Base-by-base conservation (phyloP, 305 asterid genomes). In the Plantago coronopus region DNA sequence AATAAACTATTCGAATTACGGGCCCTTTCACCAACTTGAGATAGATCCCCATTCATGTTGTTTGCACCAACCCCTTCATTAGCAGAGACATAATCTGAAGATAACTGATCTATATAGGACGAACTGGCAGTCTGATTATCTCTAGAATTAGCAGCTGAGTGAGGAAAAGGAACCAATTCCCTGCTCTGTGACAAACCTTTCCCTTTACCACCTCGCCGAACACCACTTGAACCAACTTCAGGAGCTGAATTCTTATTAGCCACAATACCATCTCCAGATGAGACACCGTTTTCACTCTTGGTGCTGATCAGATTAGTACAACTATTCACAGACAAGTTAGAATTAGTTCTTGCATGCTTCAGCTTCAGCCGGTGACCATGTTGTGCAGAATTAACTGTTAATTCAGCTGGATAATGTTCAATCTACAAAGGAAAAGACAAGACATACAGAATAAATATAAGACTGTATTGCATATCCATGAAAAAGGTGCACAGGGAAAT, bases 351-450 rank as follows among this genome's bases (percentile, higher is more conserved):
- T n/a, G 77, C 72, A 62, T 62, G 55, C 69, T 71, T 81, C 65
- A 76, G 63, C 79, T 81, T 83, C 75, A 61, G 67, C 61, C 64
- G 62, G 71, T 59, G 65, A 58, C 64, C 56, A 60, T 68, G 76
- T 68, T 79, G 81, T 22, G 80, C 77, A 74, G 85, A 66, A 65
- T 66, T 76, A 62, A 76, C 82, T 76, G 70, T 74, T 48, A 77
- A 69, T 78, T 79, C 89, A 70, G 87, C 82, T 68, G 88, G 89
- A 84, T 76, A 75, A 74, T 82, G 95, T 77, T 88, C 89, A 76
- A 76, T 69, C 96, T 88, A 71, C 80, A 81, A 6, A 34, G 7
- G 60, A 51, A 73, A 68, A 57, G 65, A 68, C 69, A 64, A 53
- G 62, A 56, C 46, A 54, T 63, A 29, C 49, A 72, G 45, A 69